Conservation (phyloP, 2,329 filamentous ascomycete genomes). For the Nannizziopsis arthrosporioides region DNA sequence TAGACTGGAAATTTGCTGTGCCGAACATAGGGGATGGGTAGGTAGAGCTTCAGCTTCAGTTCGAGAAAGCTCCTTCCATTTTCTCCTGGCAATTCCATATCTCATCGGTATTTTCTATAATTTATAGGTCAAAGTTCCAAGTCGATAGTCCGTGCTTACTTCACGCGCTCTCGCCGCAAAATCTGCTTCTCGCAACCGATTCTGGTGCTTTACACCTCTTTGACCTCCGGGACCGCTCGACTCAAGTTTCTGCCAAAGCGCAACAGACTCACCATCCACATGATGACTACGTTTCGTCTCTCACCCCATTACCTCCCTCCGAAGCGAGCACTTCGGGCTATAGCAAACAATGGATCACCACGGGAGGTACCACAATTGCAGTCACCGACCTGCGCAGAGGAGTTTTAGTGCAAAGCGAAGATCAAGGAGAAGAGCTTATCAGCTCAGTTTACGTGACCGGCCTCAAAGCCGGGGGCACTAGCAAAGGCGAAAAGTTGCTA, state of each 20-base stretch:
- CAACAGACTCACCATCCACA: slow-evolving; percentile 76
- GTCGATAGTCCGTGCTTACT: slow-evolving; percentile 69
- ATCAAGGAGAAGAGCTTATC: slow-evolving; percentile 90
- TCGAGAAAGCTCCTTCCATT: neutral
- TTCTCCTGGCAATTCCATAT: neutral
- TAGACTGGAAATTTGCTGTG: slow-evolving; percentile 70
- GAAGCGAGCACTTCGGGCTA: slow-evolving; percentile 75
- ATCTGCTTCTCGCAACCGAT: slow-evolving; percentile 79
- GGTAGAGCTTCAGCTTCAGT: slow-evolving; percentile 15
- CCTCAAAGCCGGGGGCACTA: slow-evolving; percentile 52
- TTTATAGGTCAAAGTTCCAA: slow-evolving; percentile 16
- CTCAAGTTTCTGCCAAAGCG: slow-evolving; percentile 49
- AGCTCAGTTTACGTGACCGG: slow-evolving; percentile 68
- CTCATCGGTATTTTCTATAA: neutral
- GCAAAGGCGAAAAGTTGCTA: slow-evolving; percentile 62
- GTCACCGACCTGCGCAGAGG: slow-evolving; percentile 80
- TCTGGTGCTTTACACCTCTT: slow-evolving; percentile 79
- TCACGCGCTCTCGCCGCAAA: slow-evolving; percentile 75
- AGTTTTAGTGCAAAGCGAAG: slow-evolving; percentile 77
- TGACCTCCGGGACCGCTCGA: slow-evolving; percentile 57
- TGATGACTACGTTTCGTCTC: slow-evolving; percentile 80
- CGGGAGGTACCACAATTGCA: slow-evolving; percentile 79
- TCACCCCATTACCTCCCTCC: slow-evolving; percentile 70
- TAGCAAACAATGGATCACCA: slow-evolving; percentile 89
- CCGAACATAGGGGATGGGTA: slow-evolving; percentile 41